Evolutionary conservation across 495 filamentous ascomycete species (phyloP), one percentile per base, ranked within the genome.

Genomic region (Hyaloscypha bicolor): DNA sequence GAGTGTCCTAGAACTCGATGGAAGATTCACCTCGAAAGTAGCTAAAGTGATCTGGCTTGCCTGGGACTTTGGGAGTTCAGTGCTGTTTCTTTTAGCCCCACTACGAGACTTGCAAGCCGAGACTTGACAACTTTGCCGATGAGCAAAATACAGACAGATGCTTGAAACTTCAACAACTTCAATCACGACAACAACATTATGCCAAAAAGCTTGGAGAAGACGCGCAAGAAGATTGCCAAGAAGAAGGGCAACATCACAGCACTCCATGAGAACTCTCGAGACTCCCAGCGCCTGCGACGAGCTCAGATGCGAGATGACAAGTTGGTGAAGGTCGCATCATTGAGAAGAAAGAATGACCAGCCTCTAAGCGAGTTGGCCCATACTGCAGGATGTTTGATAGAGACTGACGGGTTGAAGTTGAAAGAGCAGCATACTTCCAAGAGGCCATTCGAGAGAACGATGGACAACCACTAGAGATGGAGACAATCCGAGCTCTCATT

Each of bases 151-250:
- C 9, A 6, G 32, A 19, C 4, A 31, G 45, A 53, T 0, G 37
- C 14, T 32, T 31, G 39, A 31, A 9, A 16, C 22, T 29, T 29
- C n/a, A 63, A 21, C 30, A 32, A 22, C 0, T 14, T 48, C 42
- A 48, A 14, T 48, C 45, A 12, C 19, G 21, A 19, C 21, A 57
- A 12, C 11, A 42, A 48, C 64, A 69, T 12, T 21, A 74, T 96
- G 93, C 86, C 92, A 16, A 91, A 89, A 70, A 86, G 86, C 66
- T 75, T 96, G 16, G 77, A 86, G 58, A 96, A 93, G 72, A 88
- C 93, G 45, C 88, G 91, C 64, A 97, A 96, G 80, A 87, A 92
- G 65, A 91, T 96, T 58, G 76, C 86, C 25, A 94, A 94, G 80
- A 91, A 91, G 78, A 85, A 86, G 59, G 87, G 85, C 19, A 81